phyloP scores from a whole-genome alignment of 441 rosid species.

The Gossypium gossypioides region DNA sequence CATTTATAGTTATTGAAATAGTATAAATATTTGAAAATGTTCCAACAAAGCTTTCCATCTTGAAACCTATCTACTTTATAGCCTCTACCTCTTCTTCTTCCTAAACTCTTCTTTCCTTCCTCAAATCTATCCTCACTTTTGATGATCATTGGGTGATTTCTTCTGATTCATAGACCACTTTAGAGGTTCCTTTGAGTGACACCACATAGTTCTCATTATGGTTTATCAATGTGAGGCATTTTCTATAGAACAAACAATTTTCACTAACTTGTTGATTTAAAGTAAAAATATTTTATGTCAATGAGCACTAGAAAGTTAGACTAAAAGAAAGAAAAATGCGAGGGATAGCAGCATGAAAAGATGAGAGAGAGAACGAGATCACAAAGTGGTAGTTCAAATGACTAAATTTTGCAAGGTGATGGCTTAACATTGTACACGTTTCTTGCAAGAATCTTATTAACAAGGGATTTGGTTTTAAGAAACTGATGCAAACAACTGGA shows the following conservation, averaged over 20 bases:
- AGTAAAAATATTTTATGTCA: not conserved
- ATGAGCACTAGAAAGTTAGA: not conserved
- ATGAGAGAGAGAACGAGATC: conserved; percentile 7
- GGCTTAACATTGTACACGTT: conserved; percentile 9
- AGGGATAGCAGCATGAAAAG: not conserved
- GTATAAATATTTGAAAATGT: no score
- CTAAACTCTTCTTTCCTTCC: conserved; percentile 11
- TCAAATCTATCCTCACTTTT: conserved; percentile 6
- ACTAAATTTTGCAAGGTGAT: not conserved
- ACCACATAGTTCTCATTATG: conserved; percentile 12
- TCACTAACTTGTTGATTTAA: no score
- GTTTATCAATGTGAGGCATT: conserved; percentile 18
- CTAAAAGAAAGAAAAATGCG: not conserved
- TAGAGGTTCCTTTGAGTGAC: conserved; percentile 9
- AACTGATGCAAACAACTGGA: not conserved
- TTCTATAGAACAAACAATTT: conserved; percentile 7
- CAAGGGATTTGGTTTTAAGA: conserved; percentile 2
- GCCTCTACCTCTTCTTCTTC: conserved; percentile 14
- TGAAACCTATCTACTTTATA: conserved; percentile 13
- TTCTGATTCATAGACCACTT: conserved; percentile 11
- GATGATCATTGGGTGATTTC: conserved; percentile 14
- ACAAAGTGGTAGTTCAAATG: conserved; percentile 6
- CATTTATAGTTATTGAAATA: no score
- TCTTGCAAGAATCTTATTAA: conserved; percentile 9
- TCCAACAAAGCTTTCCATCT: not conserved